These are phyloP conservation scores for Boletus subparvulus DNA, from an alignment of 768 basidiomycete species.

Conservation along the genomic window DNA sequence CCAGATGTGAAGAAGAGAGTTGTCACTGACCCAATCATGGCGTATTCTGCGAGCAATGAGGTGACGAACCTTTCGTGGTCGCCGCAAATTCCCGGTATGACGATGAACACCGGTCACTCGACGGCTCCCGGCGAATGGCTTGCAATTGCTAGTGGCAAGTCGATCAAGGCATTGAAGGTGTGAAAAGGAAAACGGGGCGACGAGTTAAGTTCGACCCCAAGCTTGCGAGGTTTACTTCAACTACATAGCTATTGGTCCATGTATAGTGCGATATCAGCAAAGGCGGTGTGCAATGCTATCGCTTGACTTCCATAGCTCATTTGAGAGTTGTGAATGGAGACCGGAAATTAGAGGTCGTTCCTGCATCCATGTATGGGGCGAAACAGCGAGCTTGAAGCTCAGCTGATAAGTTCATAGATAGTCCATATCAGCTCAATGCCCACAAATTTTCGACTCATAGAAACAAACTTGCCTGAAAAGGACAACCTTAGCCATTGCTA, in stretches of 20 bases:
- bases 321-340: too few relatives aligned
- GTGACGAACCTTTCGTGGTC: conserved; percentile 88
- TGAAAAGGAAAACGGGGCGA: conserved; percentile 33
- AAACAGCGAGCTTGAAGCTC: too few relatives aligned
- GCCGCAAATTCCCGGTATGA: conserved; percentile 75
- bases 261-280: not conserved
- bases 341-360: too few relatives aligned
- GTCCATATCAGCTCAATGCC: too few relatives aligned
- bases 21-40: conserved; percentile 77
- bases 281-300: too few relatives aligned
- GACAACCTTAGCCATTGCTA: not conserved
- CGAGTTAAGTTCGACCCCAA: not conserved
- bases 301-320: too few relatives aligned
- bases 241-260: not conserved
- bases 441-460: too few relatives aligned
- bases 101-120: conserved; percentile 70
- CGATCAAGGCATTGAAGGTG: conserved; percentile 79
- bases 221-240: not conserved
- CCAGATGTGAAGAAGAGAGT: conserved; percentile 77
- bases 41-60: conserved; percentile 75
- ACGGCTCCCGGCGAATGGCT: conserved; percentile 84
- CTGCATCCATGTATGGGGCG: too few relatives aligned
- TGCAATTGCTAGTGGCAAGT: conserved; percentile 78
- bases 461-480: too few relatives aligned
- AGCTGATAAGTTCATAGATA: too few relatives aligned